phyloP scores from a whole-genome alignment of 495 filamentous ascomycete species.

The Aeminium ludgeri region DNA sequence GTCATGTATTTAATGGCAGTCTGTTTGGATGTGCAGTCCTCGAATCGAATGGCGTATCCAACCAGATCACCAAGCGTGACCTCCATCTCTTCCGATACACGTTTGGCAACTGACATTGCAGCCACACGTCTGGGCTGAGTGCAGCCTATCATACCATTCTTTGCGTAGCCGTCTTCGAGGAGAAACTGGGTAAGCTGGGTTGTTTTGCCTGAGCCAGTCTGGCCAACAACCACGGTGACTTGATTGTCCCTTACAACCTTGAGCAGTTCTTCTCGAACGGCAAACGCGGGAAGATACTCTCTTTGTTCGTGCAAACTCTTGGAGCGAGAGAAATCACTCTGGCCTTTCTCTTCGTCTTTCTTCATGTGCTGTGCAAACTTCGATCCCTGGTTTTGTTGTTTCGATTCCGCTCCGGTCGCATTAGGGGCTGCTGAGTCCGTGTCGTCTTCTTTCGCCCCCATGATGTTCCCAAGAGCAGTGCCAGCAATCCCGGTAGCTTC shows the following conservation, averaged over 20 bases:
- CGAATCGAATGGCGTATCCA: constrained; percentile 96
- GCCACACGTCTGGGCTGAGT: constrained; percentile 91
- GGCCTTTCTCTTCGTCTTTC: constrained; percentile 51
- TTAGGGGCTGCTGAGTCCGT: constrained; percentile 70
- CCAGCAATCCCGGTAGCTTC: constrained; percentile 88
- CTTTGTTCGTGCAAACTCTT: constrained; percentile 84
- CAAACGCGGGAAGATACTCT: constrained; percentile 90
- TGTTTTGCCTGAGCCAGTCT: constrained; percentile 93
- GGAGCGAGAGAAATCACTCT: constrained; percentile 82
- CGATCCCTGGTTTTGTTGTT: constrained; percentile 37
- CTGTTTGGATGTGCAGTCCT: constrained; percentile 90
- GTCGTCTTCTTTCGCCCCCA: constrained; percentile 90
- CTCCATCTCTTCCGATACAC: constrained; percentile 98
- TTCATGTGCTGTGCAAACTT: constrained; percentile 89
- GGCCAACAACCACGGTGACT: constrained; percentile 88
- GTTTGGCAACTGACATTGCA: constrained; percentile 97
- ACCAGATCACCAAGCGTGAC: constrained; percentile 78
- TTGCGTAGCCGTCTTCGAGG: constrained; percentile 83
- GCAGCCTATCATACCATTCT: constrained; percentile 77
- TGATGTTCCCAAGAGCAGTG: constrained; percentile 80
- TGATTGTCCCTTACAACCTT: constrained; percentile 93
- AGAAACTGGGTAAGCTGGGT: constrained; percentile 93
- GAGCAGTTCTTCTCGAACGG: constrained; percentile 87
- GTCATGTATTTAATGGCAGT: constrained; percentile 99
- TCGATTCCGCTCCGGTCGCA: constrained; percentile 47